These are phyloP conservation scores for Aspergillus coremiiformis DNA, from an alignment of 495 filamentous ascomycete genomes.

Conservation along the genomic window DNA sequence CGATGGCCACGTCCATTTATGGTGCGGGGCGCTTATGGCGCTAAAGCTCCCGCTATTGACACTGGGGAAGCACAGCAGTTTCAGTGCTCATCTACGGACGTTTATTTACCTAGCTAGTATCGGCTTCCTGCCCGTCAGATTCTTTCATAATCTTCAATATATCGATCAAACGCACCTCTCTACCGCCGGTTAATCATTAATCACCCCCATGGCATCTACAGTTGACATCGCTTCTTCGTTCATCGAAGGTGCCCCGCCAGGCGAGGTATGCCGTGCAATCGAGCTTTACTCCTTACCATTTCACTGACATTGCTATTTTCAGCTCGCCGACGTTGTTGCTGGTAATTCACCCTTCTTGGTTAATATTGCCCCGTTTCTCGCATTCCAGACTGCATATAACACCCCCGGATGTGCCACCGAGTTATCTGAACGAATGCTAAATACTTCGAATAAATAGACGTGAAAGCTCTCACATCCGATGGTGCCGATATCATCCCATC, in stretches of 20 bases:
- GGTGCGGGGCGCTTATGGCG: constrained; percentile 19
- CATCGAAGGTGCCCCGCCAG: constrained; percentile 89
- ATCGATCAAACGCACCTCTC: neutral
- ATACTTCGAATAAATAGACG: constrained; percentile 50
- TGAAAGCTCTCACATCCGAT: constrained; percentile 75
- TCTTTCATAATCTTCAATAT: neutral
- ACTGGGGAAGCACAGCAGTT: constrained; percentile 10
- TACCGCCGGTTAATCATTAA: neutral
- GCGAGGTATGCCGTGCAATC: constrained; percentile 67
- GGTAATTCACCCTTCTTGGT: constrained; percentile 46
- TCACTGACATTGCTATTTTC: neutral
- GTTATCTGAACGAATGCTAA: neutral
- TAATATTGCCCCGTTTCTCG: neutral
- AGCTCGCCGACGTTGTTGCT: constrained; percentile 87
- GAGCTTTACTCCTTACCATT: neutral
- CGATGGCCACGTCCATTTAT: neutral
- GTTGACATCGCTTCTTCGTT: constrained; percentile 73
- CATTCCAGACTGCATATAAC: neutral
- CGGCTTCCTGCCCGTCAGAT: neutral
- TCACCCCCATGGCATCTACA: constrained; percentile 32
- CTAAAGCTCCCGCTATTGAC: constrained; percentile 18
- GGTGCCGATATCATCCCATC: constrained; percentile 58
- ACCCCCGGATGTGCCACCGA: neutral
- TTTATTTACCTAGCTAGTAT: neutral
- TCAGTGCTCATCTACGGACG: neutral